Conservation (phyloP, 768 basidiomycete species). For the Trametes sanguinea region DNA sequence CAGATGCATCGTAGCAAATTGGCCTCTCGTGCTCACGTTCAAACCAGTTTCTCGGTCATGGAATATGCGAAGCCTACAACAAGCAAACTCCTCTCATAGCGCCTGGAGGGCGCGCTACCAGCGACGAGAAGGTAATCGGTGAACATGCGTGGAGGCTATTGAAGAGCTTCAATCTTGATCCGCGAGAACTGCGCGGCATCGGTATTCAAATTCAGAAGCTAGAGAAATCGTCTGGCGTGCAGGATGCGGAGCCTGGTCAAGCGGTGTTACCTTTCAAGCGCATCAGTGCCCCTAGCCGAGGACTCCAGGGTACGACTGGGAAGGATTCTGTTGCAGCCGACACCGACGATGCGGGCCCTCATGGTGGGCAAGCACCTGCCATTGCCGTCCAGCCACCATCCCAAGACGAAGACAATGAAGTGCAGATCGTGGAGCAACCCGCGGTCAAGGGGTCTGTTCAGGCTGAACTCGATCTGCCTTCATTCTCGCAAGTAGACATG, state of each 20-base stretch:
- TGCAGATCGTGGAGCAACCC: constrained; percentile 16
- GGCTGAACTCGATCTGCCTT: constrained; percentile 49
- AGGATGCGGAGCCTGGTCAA: constrained; percentile 52
- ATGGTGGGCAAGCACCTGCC: constrained; percentile 3
- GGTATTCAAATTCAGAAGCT: constrained; percentile 91
- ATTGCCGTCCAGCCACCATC: constrained; percentile 38
- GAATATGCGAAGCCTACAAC: constrained; percentile 78
- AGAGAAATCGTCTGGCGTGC: constrained; percentile 48
- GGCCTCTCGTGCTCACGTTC: not conserved
- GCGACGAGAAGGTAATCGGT: constrained; percentile 70
- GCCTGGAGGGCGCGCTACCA: constrained; percentile 68
- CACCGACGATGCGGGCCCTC: not conserved
- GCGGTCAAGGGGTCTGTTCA: not conserved
- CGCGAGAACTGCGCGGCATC: constrained; percentile 87
- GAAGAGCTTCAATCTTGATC: constrained; percentile 72
- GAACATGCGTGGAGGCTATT: constrained; percentile 78
- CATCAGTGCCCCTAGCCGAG: constrained; percentile 16
- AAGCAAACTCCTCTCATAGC: constrained; percentile 65
- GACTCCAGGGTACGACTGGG: too few species aligned
- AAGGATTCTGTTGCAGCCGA: not conserved
- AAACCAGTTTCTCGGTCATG: constrained; percentile 86
- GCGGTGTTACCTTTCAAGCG: constrained; percentile 59
- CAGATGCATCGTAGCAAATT: constrained; percentile 7
- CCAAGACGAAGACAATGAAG: constrained; percentile 31
- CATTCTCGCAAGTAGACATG: constrained; percentile 76